Evolutionary conservation across 1,139 yeast genomes (phyloP).

Genomic region (Scheffersomyces parashehatae): DNA sequence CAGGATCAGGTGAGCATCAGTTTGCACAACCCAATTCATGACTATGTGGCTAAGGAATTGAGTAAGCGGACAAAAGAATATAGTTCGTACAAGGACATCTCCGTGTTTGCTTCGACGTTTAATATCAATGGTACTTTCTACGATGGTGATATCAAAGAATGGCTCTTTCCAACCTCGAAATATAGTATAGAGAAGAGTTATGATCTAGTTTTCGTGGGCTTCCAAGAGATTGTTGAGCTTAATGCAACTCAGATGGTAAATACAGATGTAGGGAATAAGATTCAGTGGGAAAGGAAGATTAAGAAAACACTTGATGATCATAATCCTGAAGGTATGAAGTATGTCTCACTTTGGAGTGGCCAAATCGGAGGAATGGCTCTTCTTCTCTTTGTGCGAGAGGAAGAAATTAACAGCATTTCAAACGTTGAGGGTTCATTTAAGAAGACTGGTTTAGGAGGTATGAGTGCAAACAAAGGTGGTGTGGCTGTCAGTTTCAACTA

Average conservation of each 20-base stretch:
- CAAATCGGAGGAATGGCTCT: constrained; percentile 93
- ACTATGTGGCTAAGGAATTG: constrained; percentile 58
- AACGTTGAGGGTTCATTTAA: constrained; percentile 76
- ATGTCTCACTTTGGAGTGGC: constrained; percentile 75
- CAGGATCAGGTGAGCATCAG: constrained; percentile 48
- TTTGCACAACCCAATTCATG: constrained; percentile 73
- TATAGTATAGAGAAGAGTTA: constrained; percentile 30
- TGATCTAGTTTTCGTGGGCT: constrained; percentile 79
- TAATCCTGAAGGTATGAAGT: constrained; percentile 43
- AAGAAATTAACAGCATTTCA: constrained; percentile 49
- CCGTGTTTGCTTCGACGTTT: constrained; percentile 65
- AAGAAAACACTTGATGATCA: constrained; percentile 52
- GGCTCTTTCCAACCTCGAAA: constrained; percentile 54
- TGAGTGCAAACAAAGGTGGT: constrained; percentile 93
- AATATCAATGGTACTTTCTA: constrained; percentile 65
- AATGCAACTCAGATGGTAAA: constrained; percentile 88
- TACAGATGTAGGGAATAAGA: constrained; percentile 70
- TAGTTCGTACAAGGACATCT: constrained; percentile 51
- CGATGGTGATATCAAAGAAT: constrained; percentile 52
- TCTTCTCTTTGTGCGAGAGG: constrained; percentile 34
- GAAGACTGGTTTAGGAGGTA: constrained; percentile 78
- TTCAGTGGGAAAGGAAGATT: constrained; percentile 78
- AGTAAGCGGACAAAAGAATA: constrained; percentile 49
- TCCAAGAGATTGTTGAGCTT: constrained; percentile 91
- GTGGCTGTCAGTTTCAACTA: constrained; percentile 80